phyloP scores from a whole-genome alignment of 352 stramenopile genomes.

The Phytophthora ohioensis region DNA sequence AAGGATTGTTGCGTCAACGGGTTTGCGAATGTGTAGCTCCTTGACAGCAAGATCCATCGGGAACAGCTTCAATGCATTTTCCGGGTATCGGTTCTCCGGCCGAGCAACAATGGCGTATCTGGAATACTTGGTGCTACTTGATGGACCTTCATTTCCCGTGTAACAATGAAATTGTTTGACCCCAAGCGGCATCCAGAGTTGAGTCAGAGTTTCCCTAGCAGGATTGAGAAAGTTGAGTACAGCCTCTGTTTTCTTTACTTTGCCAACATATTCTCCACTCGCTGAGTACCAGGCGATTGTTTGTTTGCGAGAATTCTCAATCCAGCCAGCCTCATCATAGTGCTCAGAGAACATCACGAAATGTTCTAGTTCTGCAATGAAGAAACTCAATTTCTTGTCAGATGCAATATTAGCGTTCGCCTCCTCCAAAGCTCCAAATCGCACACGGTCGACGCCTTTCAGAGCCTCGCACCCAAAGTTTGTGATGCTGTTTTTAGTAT shows the following conservation, averaged over 20 bases:
- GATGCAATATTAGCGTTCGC: constrained; percentile 5
- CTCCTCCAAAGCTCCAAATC: constrained; percentile 6
- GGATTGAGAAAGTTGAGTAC: too few relatives aligned
- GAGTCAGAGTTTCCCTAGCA: too few relatives aligned
- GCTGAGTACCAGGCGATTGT: too few relatives aligned
- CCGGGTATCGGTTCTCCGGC: not conserved
- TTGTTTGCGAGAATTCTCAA: too few relatives aligned
- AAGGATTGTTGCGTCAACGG: constrained; percentile 2
- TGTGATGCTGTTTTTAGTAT: constrained; percentile 19
- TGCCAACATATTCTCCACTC: too few relatives aligned
- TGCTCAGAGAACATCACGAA: not conserved
- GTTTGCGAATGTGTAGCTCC: not conserved
- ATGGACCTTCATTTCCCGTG: constrained; percentile 6
- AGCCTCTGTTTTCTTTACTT: too few relatives aligned
- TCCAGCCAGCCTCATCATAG: too few relatives aligned
- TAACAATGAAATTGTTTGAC: not conserved
- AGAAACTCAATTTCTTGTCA: constrained; percentile 15
- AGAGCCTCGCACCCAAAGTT: constrained; percentile 17
- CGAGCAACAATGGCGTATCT: constrained; percentile 19
- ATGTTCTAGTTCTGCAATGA: constrained; percentile 11
- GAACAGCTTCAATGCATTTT: constrained; percentile 8
- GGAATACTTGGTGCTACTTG: constrained; percentile 20
- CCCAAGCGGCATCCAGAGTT: too few relatives aligned
- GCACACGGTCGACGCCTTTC: constrained; percentile 19
- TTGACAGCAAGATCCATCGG: constrained; percentile 5